Evolutionary conservation across 1,284 basidiomycete species (phyloP).

Genomic region (Spongiforma sp.): DNA sequence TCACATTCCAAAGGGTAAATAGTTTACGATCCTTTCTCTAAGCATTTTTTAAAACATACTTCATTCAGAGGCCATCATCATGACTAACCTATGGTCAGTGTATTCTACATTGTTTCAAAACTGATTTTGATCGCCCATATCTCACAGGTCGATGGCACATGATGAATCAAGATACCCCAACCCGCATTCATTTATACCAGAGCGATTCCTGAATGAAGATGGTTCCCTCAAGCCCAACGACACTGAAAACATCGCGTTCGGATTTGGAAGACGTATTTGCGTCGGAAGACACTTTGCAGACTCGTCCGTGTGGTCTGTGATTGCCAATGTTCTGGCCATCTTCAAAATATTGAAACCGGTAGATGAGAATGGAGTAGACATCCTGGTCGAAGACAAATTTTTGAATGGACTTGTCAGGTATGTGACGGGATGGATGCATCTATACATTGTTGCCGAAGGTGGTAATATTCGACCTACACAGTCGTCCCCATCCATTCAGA

Average conservation of each 20-base stretch:
- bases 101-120: neutral
- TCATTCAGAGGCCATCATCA: constrained; percentile 2
- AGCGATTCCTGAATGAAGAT: constrained; percentile 24
- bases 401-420: constrained; percentile 15
- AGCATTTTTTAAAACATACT: neutral
- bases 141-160: constrained; percentile 25
- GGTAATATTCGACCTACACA: constrained; percentile 1
- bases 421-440: neutral
- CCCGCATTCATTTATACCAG: constrained; percentile 18
- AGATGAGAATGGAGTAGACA: constrained; percentile 13
- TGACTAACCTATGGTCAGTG: constrained; percentile 9
- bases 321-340: constrained; percentile 16
- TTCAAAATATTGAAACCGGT: constrained; percentile 15
- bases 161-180: constrained; percentile 19
- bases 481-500: constrained; percentile 21
- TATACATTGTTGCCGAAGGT: neutral
- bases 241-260: constrained; percentile 20
- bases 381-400: constrained; percentile 15
- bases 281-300: constrained; percentile 25
- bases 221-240: constrained; percentile 23
- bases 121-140: neutral
- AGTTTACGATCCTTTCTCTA: no score
- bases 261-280: constrained; percentile 27
- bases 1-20: constrained; percentile 15
- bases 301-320: constrained; percentile 20